Evolutionary conservation across 345 rosid genomes (phyloP).

Genomic region (Fremontodendron californicum): DNA sequence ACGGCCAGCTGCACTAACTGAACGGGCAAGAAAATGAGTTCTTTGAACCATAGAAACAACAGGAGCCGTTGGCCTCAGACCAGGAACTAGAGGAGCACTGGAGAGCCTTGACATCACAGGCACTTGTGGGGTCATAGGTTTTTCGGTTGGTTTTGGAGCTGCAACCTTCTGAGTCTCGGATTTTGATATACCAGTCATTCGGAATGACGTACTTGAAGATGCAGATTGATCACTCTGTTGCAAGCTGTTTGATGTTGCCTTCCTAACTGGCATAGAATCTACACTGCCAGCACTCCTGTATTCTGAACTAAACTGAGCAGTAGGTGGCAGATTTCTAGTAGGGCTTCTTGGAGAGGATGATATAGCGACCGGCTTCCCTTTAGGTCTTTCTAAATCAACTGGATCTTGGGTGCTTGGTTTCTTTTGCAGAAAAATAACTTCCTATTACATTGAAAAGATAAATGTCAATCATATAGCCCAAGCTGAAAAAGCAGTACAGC

Average conservation of each 20-base stretch:
- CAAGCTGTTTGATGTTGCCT: constrained; percentile 36
- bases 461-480: not conserved
- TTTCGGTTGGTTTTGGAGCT: constrained; percentile 41
- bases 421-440: constrained; percentile 34
- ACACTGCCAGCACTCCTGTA: constrained; percentile 31
- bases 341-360: constrained; percentile 54
- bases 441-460: constrained; percentile 24
- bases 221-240: constrained; percentile 42
- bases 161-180: constrained; percentile 44
- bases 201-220: constrained; percentile 24
- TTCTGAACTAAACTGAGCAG: constrained; percentile 42
- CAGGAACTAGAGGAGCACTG: constrained; percentile 79
- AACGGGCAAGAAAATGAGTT: constrained; percentile 60
- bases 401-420: constrained; percentile 28
- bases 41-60: constrained; percentile 54
- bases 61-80: constrained; percentile 48
- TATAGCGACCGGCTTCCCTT: constrained; percentile 51
- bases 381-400: constrained; percentile 52
- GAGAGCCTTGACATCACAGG: constrained; percentile 77
- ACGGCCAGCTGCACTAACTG: constrained; percentile 81
- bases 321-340: constrained; percentile 30
- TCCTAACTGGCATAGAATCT: constrained; percentile 36
- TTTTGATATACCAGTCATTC: constrained; percentile 28
- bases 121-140: constrained; percentile 31
- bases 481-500: too few species aligned